Evolutionary conservation across 345 rosid species (phyloP).

Genomic region (Eucalyptus tenuipes): DNA sequence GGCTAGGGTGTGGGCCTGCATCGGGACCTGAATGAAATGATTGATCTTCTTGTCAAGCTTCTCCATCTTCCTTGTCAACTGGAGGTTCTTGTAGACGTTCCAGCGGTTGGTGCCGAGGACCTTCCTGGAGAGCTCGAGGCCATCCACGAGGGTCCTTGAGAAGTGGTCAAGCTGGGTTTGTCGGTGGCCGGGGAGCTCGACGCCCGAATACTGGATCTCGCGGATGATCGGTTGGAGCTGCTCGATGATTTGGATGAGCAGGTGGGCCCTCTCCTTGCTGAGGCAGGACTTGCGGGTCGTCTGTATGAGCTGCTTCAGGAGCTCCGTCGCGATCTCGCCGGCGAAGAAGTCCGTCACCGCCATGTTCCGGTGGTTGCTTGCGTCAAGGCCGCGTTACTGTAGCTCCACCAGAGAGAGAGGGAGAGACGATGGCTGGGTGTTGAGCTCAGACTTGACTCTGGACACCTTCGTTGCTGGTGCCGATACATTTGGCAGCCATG

Average conservation of each 20-base stretch:
- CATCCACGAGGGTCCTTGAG: conserved; percentile 18
- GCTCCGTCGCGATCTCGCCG: conserved; percentile 65
- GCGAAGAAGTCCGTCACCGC: conserved; percentile 47
- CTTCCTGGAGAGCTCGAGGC: conserved; percentile 38
- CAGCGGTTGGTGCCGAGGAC: conserved; percentile 32
- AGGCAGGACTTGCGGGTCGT: conserved; percentile 25
- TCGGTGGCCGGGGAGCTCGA: conserved; percentile 52
- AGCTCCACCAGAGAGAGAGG: not conserved
- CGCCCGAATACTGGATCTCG: conserved; percentile 73
- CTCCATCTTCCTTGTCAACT: conserved; percentile 50
- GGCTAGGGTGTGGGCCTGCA: conserved; percentile 45
- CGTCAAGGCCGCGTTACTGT: not conserved
- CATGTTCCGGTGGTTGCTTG: conserved; percentile 6
- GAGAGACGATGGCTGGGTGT: not conserved
- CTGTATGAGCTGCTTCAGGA: conserved; percentile 16
- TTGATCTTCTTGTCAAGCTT: conserved; percentile 40
- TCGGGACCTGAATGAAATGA: conserved; percentile 15
- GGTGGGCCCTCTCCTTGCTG: conserved; percentile 36
- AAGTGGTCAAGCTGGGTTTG: conserved; percentile 60
- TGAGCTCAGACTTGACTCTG: not conserved
- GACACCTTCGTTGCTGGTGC: not conserved
- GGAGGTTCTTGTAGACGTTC: conserved; percentile 49
- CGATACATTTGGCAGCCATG: not conserved
- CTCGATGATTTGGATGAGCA: conserved; percentile 13
- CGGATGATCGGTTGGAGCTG: conserved; percentile 29